Evolutionary conservation across 179 eudicot genomes (phyloP).

Genomic region (Camellia oleifera): DNA sequence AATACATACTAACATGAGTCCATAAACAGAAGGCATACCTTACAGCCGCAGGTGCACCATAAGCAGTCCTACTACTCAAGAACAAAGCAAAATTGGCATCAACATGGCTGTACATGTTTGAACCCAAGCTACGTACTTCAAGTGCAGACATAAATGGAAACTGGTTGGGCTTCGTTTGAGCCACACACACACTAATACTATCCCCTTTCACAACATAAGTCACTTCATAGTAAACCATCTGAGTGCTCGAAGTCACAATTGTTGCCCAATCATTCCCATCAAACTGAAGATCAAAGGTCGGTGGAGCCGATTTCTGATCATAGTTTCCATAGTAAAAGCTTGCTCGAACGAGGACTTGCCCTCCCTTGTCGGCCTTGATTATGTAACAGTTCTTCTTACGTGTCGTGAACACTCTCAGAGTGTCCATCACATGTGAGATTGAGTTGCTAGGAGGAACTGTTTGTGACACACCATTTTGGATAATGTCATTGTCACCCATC

Average conservation of each 20-base stretch:
- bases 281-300: constrained; percentile 36
- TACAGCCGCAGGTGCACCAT: constrained; percentile 28
- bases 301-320: constrained; percentile 35
- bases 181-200: constrained; percentile 32
- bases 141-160: constrained; percentile 42
- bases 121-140: constrained; percentile 29
- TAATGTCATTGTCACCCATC: constrained; percentile 26
- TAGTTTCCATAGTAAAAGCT: constrained; percentile 48
- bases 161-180: constrained; percentile 28
- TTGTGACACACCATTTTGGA: constrained; percentile 16
- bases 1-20: too few species aligned
- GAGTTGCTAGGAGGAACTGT: constrained; percentile 22
- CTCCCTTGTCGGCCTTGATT: constrained; percentile 9
- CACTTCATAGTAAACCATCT: constrained; percentile 18
- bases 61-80: constrained; percentile 25
- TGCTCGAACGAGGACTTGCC: constrained; percentile 31
- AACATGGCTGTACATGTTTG: constrained; percentile 22
- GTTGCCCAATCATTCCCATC: constrained; percentile 44
- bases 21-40: constrained; percentile 25
- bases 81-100: constrained; percentile 26
- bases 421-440: constrained; percentile 23
- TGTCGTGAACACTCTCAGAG: constrained; percentile 36
- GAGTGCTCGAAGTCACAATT: constrained; percentile 20
- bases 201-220: constrained; percentile 20
- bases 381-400: constrained; percentile 37